Evolutionary conservation across 2,329 filamentous ascomycete species (phyloP), one percentile per base, ranked within the genome.

Genomic region (Nemania sp.): DNA sequence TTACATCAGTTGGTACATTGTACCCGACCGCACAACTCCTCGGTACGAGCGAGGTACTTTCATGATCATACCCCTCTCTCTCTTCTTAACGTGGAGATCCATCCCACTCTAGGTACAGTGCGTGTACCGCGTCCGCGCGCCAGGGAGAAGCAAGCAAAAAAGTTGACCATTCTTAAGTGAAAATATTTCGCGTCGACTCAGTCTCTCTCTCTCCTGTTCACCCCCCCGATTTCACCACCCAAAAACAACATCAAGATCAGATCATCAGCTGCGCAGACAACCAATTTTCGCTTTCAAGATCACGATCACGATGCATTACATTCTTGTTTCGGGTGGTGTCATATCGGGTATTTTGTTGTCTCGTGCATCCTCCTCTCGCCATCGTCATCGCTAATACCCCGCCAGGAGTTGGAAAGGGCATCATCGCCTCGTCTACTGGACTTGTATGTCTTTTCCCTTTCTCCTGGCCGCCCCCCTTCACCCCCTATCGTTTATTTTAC

Each of bases 271-370:
- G 32, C 25, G 9, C 39, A 39, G 18, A 51, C 34, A 18, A 40
- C 9, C 15, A 46, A 18, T 13, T 35, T 39, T 29, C 32, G 29
- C 29, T 3, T 39, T 43, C 54, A 21, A n/a, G 43, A 18, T 52
- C 35, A 40, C 50, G 40, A 40, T 51, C 71, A 86, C 79, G 72
- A 92, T 92, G 89, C 91, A 91, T 80, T 91, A 91, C 82, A 87
- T 92, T 77, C 81, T 92, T 68, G 89, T 92, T 68, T 90, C 88
- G 69, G 90, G 90, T 83, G 90, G 89, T 90, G 77, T 79, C 80
- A 75, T 68, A 57, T 59, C 60, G 62, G 59, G 63, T 58, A 65
- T 53, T 58, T 62, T 42, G 51, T 39, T 52, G 32, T 57, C 62
- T 54, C 40, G 39, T 63, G 37, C 48, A 15, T 18, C 45, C 53